Percentiles rank a stretch among this genome's conserved stretches.
phyloP scores from a whole-genome alignment of 2,329 filamentous ascomycete genomes.

The Hortaea sp. region DNA sequence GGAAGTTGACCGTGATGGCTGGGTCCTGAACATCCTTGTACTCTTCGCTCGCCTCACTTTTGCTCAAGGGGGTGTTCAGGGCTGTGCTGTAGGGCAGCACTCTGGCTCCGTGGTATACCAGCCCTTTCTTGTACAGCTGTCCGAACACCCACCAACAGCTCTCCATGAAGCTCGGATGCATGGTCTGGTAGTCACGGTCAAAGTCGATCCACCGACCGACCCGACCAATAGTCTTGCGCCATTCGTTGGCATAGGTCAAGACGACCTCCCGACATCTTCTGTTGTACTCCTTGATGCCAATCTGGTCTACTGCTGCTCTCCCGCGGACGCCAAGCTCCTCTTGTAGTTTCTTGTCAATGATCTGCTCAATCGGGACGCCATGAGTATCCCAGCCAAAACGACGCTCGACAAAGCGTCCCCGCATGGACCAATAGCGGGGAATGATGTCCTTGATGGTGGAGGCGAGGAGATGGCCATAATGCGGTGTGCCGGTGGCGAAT shows the following conservation, averaged over 20 bases:
- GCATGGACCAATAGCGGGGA: constrained; percentile 95
- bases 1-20: constrained; percentile 79
- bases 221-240: constrained; percentile 78
- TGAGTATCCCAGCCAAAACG: constrained; percentile 95
- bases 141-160: constrained; percentile 96
- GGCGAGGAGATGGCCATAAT: constrained; percentile 70
- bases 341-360: constrained; percentile 78
- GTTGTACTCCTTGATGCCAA: constrained; percentile 85
- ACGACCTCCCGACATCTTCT: constrained; percentile 85
- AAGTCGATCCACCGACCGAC: constrained; percentile 96
- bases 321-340: constrained; percentile 66
- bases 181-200: constrained; percentile 96
- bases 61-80: constrained; percentile 78
- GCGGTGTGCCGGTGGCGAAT: constrained; percentile 48
- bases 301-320: constrained; percentile 73
- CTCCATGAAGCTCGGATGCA: constrained; percentile 95
- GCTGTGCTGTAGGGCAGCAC: constrained; percentile 95
- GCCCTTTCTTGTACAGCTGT: constrained; percentile 77
- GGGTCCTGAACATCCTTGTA: constrained; percentile 91
- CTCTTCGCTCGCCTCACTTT: constrained; percentile 90
- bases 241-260: constrained; percentile 80
- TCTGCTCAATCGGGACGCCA: constrained; percentile 88
- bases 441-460: constrained; percentile 98
- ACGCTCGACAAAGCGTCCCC: constrained; percentile 82
- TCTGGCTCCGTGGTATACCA: constrained; percentile 80